Conservation (phyloP, 768 basidiomycete species). For the Agaricus subrufescens region DNA sequence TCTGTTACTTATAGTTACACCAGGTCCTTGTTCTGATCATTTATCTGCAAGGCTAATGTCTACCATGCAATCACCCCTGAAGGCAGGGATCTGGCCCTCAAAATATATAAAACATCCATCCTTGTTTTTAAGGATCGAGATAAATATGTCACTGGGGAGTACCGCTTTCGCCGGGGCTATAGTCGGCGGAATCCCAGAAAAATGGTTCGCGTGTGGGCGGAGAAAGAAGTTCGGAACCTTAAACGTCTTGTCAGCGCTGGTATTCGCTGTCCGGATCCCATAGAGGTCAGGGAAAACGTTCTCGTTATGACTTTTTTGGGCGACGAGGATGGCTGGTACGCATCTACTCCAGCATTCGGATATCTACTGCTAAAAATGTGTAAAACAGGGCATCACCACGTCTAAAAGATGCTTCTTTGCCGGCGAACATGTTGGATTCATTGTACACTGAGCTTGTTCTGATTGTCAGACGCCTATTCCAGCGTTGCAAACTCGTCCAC, state of each 20-base stretch:
- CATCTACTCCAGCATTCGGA: background rate
- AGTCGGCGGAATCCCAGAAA: conserved; percentile 87
- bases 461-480: conserved; percentile 79
- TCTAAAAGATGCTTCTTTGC: conserved; percentile 77
- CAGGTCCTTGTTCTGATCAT: conserved; percentile 5
- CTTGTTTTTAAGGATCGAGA: conserved; percentile 97
- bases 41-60: conserved; percentile 75
- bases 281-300: conserved; percentile 95
- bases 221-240: conserved; percentile 98
- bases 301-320: conserved; percentile 95
- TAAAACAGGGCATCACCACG: conserved; percentile 80
- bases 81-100: conserved; percentile 74
- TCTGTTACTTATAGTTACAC: conserved; percentile 24
- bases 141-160: conserved; percentile 92
- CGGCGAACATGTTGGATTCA: conserved; percentile 39
- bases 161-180: conserved; percentile 90
- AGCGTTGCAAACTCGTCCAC: conserved; percentile 90
- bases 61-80: conserved; percentile 76
- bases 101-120: conserved; percentile 98
- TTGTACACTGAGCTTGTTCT: conserved; percentile 82
- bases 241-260: conserved; percentile 81
- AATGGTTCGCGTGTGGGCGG: conserved; percentile 98
- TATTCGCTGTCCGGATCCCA: conserved; percentile 79
- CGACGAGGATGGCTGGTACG: conserved; percentile 74
- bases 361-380: background rate